Conservation (phyloP, 2,329 filamentous ascomycete species). For the Alternaria angustiovoidea region DNA sequence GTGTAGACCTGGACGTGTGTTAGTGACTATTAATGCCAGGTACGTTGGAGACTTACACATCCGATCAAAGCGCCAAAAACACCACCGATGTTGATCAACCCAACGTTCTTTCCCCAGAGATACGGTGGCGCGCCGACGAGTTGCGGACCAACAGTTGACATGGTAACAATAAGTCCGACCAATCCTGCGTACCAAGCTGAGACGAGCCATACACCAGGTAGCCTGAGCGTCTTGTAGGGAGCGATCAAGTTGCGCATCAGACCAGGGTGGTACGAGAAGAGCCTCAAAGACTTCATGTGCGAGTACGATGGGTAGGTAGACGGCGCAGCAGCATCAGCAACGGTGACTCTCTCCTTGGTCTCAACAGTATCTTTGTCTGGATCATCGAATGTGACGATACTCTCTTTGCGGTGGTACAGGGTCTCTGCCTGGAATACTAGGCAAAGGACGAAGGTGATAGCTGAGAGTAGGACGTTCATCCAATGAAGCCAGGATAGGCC, state of each 20-base stretch:
- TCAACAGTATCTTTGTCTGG: conserved; percentile 24
- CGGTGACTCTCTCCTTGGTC: conserved; percentile 26
- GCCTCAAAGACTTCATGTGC: conserved; percentile 48
- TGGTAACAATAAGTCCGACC: conserved; percentile 52
- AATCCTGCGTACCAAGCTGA: conserved; percentile 55
- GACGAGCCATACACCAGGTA: conserved; percentile 55
- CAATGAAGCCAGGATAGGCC: conserved; percentile 53
- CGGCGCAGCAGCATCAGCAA: conserved; percentile 14
- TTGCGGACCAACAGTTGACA: conserved; percentile 49
- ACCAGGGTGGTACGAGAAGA: conserved; percentile 47
- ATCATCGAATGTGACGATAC: conserved; percentile 19
- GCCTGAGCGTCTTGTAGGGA: conserved; percentile 49
- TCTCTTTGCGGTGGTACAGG: conserved; percentile 46
- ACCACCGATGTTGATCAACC: conserved; percentile 51
- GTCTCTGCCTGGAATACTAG: conserved; percentile 53
- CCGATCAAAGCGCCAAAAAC: conserved; percentile 50
- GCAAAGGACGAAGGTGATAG: conserved; percentile 42
- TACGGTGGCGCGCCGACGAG: conserved; percentile 52
- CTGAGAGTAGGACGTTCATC: conserved; percentile 50
- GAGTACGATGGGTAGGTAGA: conserved; percentile 40
- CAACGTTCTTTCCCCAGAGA: conserved; percentile 52
- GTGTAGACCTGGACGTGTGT: conserved; percentile 34
- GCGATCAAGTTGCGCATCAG: conserved; percentile 47
- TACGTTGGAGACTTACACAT: conserved; percentile 20
- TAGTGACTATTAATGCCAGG: not conserved